These are phyloP conservation scores for Suzukiozyma palmioleophila DNA, from an alignment of 1,139 yeast genomes.

Conservation along the genomic window DNA sequence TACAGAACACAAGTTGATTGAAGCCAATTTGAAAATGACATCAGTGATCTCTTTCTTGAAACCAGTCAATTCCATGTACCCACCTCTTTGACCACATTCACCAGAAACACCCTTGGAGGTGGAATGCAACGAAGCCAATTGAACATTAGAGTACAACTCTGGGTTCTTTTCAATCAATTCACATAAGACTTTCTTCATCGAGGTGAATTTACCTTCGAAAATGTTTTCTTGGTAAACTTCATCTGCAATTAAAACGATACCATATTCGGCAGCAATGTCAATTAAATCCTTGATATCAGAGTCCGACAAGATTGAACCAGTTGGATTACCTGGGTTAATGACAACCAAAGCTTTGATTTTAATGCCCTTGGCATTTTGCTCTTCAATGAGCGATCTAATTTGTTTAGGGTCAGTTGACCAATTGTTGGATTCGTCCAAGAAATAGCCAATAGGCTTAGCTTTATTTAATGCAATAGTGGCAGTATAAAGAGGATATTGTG, in stretches of 20 bases:
- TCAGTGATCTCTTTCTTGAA: slow-evolving; percentile 66
- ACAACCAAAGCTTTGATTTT: slow-evolving; percentile 79
- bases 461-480: slow-evolving; percentile 83
- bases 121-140: slow-evolving; percentile 89
- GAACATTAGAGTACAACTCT: slow-evolving; percentile 62
- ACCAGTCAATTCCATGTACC: slow-evolving; percentile 92
- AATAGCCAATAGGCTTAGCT: slow-evolving; percentile 84
- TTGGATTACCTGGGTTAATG: slow-evolving; percentile 97
- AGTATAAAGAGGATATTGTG: slow-evolving; percentile 94
- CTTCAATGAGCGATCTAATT: slow-evolving; percentile 52
- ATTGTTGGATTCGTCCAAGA: slow-evolving; percentile 67
- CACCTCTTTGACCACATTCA: slow-evolving; percentile 99
- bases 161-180: slow-evolving; percentile 53
- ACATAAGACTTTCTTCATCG: slow-evolving; percentile 65
- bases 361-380: slow-evolving; percentile 51
- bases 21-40: slow-evolving; percentile 76
- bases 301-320: slow-evolving; percentile 74
- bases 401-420: slow-evolving; percentile 82
- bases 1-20: slow-evolving; percentile 88
- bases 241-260: slow-evolving; percentile 90
- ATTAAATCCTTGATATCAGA: slow-evolving; percentile 68
- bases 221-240: slow-evolving; percentile 96
- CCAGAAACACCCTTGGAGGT: slow-evolving; percentile 97
- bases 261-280: slow-evolving; percentile 75
- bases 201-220: slow-evolving; percentile 61